Conservation (phyloP, 225 moss, liverwort and hornwort species). For the Physcomitrellopsis africana region DNA sequence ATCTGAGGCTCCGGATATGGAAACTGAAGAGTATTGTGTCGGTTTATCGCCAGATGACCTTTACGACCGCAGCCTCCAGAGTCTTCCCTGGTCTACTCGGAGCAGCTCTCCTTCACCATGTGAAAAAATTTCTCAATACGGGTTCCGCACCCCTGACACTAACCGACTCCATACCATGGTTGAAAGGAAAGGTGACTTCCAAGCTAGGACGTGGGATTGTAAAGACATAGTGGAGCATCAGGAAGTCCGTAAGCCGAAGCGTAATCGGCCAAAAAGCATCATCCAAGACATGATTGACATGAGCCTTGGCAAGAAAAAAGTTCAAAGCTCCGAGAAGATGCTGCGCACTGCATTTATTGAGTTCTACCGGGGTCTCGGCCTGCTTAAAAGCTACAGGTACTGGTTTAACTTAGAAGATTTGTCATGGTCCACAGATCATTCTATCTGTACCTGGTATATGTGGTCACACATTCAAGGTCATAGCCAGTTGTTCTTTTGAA, state of each 20-base stretch:
- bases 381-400: conserved; percentile 93
- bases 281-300: conserved; percentile 62
- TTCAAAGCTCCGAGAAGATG: conserved; percentile 82
- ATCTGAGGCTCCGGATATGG: not conserved
- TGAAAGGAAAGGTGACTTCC: conserved; percentile 37
- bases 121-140: not conserved
- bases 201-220: conserved; percentile 16
- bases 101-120: conserved; percentile 11
- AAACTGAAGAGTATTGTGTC: not conserved
- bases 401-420: not conserved
- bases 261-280: conserved; percentile 41
- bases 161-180: conserved; percentile 37
- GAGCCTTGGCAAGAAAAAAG: conserved; percentile 73
- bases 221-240: conserved; percentile 42
- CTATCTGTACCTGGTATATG: no score
- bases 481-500: no score
- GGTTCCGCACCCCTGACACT: not conserved
- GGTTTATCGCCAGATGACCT: not conserved
- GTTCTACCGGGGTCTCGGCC: conserved; percentile 82
- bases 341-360: conserved; percentile 79
- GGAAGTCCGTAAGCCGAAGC: conserved; percentile 27
- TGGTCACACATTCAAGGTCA: no score
- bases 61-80: not conserved
- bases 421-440: not conserved
- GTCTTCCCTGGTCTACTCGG: conserved; percentile 14